Evolutionary conservation across 179 eudicot species (phyloP).

Genomic region (Pouteria campechiana): DNA sequence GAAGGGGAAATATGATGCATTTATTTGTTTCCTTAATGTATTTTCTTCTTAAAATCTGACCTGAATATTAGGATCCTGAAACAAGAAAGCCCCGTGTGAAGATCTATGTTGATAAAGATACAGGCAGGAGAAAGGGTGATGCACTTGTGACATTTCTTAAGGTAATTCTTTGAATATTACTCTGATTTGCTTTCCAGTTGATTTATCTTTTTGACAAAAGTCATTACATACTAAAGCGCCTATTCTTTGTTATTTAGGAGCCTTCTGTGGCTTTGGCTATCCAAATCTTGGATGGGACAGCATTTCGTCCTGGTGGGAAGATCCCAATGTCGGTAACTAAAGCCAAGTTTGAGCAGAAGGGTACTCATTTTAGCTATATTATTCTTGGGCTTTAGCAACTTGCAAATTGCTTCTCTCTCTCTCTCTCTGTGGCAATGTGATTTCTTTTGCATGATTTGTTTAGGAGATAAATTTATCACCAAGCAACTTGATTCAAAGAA

Average conservation of each 20-base stretch:
- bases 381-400: neutral
- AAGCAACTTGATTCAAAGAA: constrained; percentile 84
- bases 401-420: neutral
- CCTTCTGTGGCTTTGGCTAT: constrained; percentile 88
- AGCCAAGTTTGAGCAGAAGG: constrained; percentile 98
- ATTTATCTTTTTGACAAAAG: neutral
- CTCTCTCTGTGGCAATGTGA: neutral
- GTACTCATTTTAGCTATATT: constrained; percentile 16
- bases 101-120: constrained; percentile 80
- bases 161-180: constrained; percentile 26
- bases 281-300: constrained; percentile 79
- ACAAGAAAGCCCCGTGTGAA: constrained; percentile 91
- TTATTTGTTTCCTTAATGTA: too few species aligned
- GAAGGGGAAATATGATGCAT: too few species aligned
- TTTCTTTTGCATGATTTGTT: constrained; percentile 2
- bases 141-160: constrained; percentile 86
- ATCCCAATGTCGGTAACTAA: constrained; percentile 64
- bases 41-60: too few species aligned
- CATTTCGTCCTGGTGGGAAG: constrained; percentile 77
- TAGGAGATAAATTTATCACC: constrained; percentile 85
- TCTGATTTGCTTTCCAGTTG: neutral
- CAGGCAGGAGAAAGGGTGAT: constrained; percentile 93
- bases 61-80: constrained; percentile 84
- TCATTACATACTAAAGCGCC: neutral
- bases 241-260: constrained; percentile 34